These are phyloP conservation scores for Rhodosporidiobolus sp. DNA, from an alignment of 768 basidiomycete species.

Conservation along the genomic window DNA sequence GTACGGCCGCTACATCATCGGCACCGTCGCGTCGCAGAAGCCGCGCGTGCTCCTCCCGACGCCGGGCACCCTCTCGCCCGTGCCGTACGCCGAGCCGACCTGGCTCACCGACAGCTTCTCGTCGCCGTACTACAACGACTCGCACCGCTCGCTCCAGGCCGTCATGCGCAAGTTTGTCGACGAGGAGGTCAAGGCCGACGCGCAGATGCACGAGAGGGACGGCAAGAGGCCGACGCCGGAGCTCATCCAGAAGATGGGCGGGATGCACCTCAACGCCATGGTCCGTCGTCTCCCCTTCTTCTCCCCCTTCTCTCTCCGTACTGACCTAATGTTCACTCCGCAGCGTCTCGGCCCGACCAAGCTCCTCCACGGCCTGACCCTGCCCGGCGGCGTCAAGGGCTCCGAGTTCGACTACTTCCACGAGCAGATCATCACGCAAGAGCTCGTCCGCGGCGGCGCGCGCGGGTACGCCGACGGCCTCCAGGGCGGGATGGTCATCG, in stretches of 20 bases:
- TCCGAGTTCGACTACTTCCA: constrained; percentile 92
- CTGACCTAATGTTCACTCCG: background rate
- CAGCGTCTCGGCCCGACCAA: constrained; percentile 82
- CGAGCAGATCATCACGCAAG: constrained; percentile 53
- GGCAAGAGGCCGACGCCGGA: constrained; percentile 79
- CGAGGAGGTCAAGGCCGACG: constrained; percentile 69
- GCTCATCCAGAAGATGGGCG: constrained; percentile 75
- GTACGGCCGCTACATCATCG: constrained; percentile 41
- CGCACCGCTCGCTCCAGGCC: constrained; percentile 64
- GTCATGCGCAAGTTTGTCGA: constrained; percentile 66
- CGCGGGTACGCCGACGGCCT: constrained; percentile 70
- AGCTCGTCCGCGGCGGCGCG: constrained; percentile 29
- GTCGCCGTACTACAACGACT: constrained; percentile 74
- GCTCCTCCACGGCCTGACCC: constrained; percentile 71
- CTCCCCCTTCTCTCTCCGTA: background rate
- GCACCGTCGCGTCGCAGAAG: constrained; percentile 35
- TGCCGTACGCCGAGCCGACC: constrained; percentile 85
- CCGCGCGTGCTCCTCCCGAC: constrained; percentile 47
- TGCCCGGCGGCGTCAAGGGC: constrained; percentile 62
- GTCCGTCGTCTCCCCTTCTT: background rate
- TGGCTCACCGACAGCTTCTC: constrained; percentile 69
- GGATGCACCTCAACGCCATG: constrained; percentile 76
- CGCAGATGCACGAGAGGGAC: constrained; percentile 73
- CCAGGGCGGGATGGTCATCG: constrained; percentile 44
- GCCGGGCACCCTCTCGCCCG: constrained; percentile 63